These are phyloP conservation scores for Cokeromyces recurvatus DNA, from an alignment of 371 early-diverging fungal genomes.

Conservation along the genomic window DNA sequence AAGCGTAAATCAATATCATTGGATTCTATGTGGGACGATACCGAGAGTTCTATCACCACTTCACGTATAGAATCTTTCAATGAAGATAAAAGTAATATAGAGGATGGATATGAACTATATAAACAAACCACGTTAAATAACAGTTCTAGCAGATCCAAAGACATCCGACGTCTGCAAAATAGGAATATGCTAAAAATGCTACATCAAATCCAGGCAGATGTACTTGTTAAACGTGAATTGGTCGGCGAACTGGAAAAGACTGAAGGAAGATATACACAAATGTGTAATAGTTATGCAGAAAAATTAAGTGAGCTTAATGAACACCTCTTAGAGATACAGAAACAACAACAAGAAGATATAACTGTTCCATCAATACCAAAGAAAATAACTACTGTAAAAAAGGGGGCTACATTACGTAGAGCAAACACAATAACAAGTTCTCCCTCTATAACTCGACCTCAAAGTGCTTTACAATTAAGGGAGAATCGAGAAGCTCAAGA, in stretches of 20 bases:
- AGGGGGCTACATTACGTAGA: not conserved
- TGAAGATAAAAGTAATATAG: not conserved
- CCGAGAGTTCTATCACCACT: slow-evolving; percentile 33
- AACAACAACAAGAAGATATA: slow-evolving; percentile 52
- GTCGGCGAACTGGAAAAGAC: slow-evolving; percentile 52
- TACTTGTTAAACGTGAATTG: slow-evolving; percentile 54
- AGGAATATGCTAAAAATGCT: slow-evolving; percentile 43
- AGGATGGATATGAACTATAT: no score
- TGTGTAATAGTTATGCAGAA: slow-evolving; percentile 63
- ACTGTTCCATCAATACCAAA: no score
- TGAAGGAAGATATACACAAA: slow-evolving; percentile 48
- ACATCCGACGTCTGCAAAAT: no score
- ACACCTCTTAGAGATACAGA: slow-evolving; percentile 49
- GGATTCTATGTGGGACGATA: slow-evolving; percentile 41
- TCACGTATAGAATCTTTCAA: slow-evolving; percentile 10
- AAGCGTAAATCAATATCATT: slow-evolving; percentile 38
- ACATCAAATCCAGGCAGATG: slow-evolving; percentile 64
- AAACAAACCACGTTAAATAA: no score
- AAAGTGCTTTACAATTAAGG: slow-evolving; percentile 16
- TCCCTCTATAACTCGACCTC: not conserved
- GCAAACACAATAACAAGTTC: not conserved
- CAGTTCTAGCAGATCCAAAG: slow-evolving; percentile 2
- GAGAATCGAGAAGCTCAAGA: slow-evolving; percentile 30
- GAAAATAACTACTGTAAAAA: not conserved
- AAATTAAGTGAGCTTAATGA: slow-evolving; percentile 54